These are phyloP conservation scores for Phytophthora sojae DNA, from an alignment of 352 stramenopile genomes.

Conservation along the genomic window DNA sequence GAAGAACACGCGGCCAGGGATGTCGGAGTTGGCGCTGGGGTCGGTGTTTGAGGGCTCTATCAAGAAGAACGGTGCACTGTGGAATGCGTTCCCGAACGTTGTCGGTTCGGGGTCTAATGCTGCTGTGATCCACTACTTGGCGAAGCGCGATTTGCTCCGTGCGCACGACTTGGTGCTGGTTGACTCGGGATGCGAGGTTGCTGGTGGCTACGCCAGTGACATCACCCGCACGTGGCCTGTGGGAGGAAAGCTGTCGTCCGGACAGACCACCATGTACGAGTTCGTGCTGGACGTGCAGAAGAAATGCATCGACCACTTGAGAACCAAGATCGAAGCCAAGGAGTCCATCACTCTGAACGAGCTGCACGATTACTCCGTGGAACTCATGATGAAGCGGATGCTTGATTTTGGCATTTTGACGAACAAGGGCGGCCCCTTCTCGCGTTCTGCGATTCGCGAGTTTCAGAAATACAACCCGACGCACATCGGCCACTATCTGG, in stretches of 20 bases:
- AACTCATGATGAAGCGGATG: conserved; percentile 75
- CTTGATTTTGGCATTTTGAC: conserved; percentile 71
- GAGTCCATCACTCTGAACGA: conserved; percentile 73
- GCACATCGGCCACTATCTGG: conserved; percentile 87
- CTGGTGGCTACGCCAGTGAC: conserved; percentile 81
- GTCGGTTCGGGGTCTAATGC: conserved; percentile 79
- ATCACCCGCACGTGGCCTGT: conserved; percentile 87
- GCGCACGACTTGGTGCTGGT: conserved; percentile 85
- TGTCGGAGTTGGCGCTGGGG: conserved; percentile 77
- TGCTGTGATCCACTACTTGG: conserved; percentile 86
- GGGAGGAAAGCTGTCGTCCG: conserved; percentile 47
- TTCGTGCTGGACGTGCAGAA: conserved; percentile 85
- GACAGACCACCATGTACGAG: conserved; percentile 74
- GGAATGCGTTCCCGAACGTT: conserved; percentile 87
- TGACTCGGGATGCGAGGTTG: conserved; percentile 83
- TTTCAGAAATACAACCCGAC: conserved; percentile 89
- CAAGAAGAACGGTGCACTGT: conserved; percentile 78
- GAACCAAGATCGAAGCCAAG: conserved; percentile 50
- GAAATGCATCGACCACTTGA: conserved; percentile 67
- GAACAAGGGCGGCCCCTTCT: conserved; percentile 27
- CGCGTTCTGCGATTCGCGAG: conserved; percentile 51
- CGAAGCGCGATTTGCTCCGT: conserved; percentile 69
- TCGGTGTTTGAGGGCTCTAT: conserved; percentile 76
- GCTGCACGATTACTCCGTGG: conserved; percentile 77
- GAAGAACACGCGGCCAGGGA: conserved; percentile 61